Percentiles rank a stretch among this genome's conserved stretches.
phyloP scores from a whole-genome alignment of 768 basidiomycete species.

The Macrolepiota fuliginosa region DNA sequence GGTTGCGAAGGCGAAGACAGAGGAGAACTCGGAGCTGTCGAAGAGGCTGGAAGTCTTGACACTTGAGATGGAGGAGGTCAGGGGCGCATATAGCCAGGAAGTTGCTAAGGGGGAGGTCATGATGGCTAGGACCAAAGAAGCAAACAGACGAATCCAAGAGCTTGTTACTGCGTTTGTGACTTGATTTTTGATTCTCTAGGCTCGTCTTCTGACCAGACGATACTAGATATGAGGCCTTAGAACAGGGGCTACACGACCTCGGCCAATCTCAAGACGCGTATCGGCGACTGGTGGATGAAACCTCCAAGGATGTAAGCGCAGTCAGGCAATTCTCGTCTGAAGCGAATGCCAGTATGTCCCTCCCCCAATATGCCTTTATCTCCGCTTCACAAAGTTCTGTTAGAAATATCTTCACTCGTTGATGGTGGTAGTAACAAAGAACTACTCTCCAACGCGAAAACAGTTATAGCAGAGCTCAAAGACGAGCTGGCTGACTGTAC shows the following conservation, averaged over 20 bases:
- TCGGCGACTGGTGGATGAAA: neutral
- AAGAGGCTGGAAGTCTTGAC: neutral
- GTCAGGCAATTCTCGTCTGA: neutral
- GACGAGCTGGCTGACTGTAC: conserved; percentile 13
- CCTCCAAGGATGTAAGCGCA: neutral
- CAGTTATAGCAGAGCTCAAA: neutral
- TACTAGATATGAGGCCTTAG: neutral
- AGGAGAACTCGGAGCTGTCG: neutral
- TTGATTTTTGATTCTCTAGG: neutral
- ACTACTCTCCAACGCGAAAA: neutral
- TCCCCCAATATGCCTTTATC: no score
- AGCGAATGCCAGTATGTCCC: neutral
- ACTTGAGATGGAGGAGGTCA: neutral
- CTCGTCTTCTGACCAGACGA: neutral
- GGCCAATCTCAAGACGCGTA: neutral
- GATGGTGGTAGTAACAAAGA: neutral
- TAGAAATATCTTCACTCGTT: neutral
- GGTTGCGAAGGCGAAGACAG: neutral
- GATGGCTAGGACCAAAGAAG: neutral
- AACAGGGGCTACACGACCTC: neutral
- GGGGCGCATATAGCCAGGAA: neutral
- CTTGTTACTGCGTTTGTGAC: neutral
- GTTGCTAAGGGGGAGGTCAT: conserved; percentile 1
- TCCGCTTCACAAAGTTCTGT: neutral
- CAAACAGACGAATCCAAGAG: neutral